These are phyloP conservation scores for Adenanthera pavonina DNA, from an alignment of 306 rosid genomes.

Conservation along the genomic window DNA sequence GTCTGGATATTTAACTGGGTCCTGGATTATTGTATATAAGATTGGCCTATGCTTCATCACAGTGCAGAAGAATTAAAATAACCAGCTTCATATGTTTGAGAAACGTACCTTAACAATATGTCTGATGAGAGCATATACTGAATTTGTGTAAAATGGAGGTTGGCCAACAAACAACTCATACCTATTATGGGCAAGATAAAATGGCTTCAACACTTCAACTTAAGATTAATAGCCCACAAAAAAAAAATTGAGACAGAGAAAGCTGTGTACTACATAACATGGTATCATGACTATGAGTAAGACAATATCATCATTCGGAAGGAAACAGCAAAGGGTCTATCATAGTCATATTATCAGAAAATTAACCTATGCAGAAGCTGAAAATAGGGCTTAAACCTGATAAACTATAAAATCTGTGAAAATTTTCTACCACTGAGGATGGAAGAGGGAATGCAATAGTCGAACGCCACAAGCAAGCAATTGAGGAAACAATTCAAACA, in stretches of 20 bases:
- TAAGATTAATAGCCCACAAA: conserved; percentile 28
- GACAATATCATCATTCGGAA: conserved; percentile 28
- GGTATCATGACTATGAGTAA: conserved; percentile 30
- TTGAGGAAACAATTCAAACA: conserved; percentile 16
- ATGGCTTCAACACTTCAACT: conserved; percentile 41
- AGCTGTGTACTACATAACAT: conserved; percentile 19
- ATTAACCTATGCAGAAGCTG: not conserved
- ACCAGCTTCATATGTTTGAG: conserved; percentile 6
- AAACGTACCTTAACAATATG: conserved; percentile 92
- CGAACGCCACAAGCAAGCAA: conserved; percentile 35
- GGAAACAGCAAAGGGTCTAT: conserved; percentile 21
- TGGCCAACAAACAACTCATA: conserved; percentile 99
- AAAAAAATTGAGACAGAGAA: conserved; percentile 28
- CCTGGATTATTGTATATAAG: conserved; percentile 60
- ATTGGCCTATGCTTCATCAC: conserved; percentile 35
- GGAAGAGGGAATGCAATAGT: conserved; percentile 17
- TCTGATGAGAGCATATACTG: conserved; percentile 91
- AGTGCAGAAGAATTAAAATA: conserved; percentile 18
- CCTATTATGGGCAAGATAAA: conserved; percentile 56
- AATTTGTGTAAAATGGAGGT: conserved; percentile 98
- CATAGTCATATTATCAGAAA: conserved; percentile 9
- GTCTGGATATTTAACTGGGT: conserved; percentile 97
- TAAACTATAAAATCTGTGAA: not conserved
- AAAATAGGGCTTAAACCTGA: not conserved
- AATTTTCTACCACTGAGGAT: not conserved